These are phyloP conservation scores for Arachis monticola DNA, from an alignment of 331 rosid genomes.

Conservation along the genomic window DNA sequence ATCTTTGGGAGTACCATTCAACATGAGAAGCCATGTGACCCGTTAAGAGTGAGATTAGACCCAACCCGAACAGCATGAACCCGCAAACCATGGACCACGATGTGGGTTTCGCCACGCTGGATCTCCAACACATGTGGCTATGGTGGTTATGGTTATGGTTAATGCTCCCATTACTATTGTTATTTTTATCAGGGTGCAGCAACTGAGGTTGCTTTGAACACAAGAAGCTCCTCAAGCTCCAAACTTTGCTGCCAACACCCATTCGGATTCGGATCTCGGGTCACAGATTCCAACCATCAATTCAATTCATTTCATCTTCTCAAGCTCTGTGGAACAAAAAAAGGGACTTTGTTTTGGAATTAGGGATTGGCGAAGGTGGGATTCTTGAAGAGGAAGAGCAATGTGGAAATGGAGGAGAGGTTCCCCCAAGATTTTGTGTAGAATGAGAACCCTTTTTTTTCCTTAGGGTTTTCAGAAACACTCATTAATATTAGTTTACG, in stretches of 20 bases:
- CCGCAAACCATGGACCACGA: slow-evolving; percentile 87
- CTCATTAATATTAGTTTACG: neutral
- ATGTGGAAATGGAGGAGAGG: slow-evolving; percentile 22
- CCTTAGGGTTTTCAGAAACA: slow-evolving; percentile 45
- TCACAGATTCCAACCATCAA: slow-evolving; percentile 46
- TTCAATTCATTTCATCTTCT: neutral
- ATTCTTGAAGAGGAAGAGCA: neutral
- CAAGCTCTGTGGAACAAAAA: slow-evolving; percentile 19
- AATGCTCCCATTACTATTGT: neutral
- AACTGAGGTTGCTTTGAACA: slow-evolving; percentile 61
- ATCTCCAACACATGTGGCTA: slow-evolving; percentile 56
- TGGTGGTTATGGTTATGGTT: neutral
- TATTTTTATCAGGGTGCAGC: slow-evolving; percentile 45
- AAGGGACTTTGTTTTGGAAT: neutral
- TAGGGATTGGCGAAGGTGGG: neutral
- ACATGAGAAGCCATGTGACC: slow-evolving; percentile 95
- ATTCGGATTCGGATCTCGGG: slow-evolving; percentile 44
- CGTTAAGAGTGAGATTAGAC: slow-evolving; percentile 85
- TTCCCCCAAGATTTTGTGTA: neutral
- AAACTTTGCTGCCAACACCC: slow-evolving; percentile 53
- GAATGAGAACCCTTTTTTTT: slow-evolving; percentile 38
- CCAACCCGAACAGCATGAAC: slow-evolving; percentile 82
- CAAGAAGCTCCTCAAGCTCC: slow-evolving; percentile 1
- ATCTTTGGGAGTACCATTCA: slow-evolving; percentile 92
- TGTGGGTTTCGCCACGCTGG: slow-evolving; percentile 51